Percentiles rank a stretch among this genome's conserved stretches.
phyloP scores from a whole-genome alignment of 148 eudicot genomes.

The Arbutus unedo region DNA sequence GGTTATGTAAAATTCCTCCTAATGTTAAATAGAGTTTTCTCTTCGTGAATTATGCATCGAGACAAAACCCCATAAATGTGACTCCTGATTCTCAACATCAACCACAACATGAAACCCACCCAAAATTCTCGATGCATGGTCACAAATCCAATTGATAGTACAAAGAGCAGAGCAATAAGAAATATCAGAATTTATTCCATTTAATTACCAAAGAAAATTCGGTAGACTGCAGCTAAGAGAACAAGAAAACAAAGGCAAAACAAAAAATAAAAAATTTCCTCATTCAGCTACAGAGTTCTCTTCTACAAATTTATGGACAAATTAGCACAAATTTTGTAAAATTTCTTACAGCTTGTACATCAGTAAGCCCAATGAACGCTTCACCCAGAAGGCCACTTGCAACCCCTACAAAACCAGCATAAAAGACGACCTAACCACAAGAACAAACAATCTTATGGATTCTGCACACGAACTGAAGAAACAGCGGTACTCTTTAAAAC shows the following conservation, averaged over 20 bases:
- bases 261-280: background rate
- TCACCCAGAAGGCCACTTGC: constrained; percentile 1
- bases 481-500: background rate
- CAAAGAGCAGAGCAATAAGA: background rate
- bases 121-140: no score
- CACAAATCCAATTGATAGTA: background rate
- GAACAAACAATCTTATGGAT: constrained; percentile 4
- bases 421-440: background rate
- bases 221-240: background rate
- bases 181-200: background rate
- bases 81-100: no score
- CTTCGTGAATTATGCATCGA: no score
- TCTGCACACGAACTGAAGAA: background rate
- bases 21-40: no score
- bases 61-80: no score
- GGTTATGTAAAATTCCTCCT: no score
- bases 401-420: background rate
- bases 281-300: constrained; percentile 18
- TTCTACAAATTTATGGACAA: constrained; percentile 19
- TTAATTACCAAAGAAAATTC: background rate
- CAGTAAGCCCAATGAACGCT: constrained; percentile 12
- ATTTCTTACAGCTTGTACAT: constrained; percentile 11
- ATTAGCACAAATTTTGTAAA: constrained; percentile 20
- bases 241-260: background rate
- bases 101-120: no score